phyloP scores from a whole-genome alignment of 768 basidiomycete genomes.

The Collybia sordida region DNA sequence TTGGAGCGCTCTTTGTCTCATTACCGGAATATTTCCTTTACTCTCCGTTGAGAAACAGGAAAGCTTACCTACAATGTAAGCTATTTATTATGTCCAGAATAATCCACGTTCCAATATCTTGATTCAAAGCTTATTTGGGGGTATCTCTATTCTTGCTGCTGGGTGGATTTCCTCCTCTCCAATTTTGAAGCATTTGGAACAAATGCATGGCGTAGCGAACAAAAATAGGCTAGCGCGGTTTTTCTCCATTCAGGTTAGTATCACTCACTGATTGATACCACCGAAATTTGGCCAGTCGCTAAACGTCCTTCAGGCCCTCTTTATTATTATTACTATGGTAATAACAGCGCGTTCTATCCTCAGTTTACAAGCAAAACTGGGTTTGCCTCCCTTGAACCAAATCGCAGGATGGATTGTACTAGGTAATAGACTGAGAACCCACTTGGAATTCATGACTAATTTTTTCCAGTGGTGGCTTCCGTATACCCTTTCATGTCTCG shows the following conservation, averaged over 20 bases:
- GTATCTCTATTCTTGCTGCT: slow-evolving; percentile 38
- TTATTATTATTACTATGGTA: slow-evolving; percentile 46
- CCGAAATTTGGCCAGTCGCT: background rate
- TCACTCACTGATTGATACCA: background rate
- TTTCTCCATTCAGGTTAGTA: slow-evolving; percentile 21
- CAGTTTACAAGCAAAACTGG: slow-evolving; percentile 63
- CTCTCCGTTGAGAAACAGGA: slow-evolving; percentile 74
- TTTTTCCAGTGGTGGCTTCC: slow-evolving; percentile 44
- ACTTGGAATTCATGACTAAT: background rate
- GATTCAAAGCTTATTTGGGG: slow-evolving; percentile 44
- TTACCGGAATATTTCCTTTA: slow-evolving; percentile 67
- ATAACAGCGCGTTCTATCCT: slow-evolving; percentile 59
- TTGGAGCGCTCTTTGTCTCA: slow-evolving; percentile 53
- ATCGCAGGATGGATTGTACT: slow-evolving; percentile 64
- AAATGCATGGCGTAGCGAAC: slow-evolving; percentile 6
- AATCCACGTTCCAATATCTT: background rate
- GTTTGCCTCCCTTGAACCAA: slow-evolving; percentile 64
- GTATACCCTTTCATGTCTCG: slow-evolving; percentile 46
- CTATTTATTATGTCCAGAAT: slow-evolving; percentile 2
- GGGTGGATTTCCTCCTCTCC: slow-evolving; percentile 21
- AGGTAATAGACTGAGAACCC: slow-evolving; percentile 31
- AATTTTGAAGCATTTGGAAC: slow-evolving; percentile 8
- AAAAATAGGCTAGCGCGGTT: slow-evolving; percentile 4
- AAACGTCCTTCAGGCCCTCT: slow-evolving; percentile 31
- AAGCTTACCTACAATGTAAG: slow-evolving; percentile 59